Evolutionary conservation across 1,139 yeast genomes (phyloP).

Genomic region (Scheffersomyces stambukii): DNA sequence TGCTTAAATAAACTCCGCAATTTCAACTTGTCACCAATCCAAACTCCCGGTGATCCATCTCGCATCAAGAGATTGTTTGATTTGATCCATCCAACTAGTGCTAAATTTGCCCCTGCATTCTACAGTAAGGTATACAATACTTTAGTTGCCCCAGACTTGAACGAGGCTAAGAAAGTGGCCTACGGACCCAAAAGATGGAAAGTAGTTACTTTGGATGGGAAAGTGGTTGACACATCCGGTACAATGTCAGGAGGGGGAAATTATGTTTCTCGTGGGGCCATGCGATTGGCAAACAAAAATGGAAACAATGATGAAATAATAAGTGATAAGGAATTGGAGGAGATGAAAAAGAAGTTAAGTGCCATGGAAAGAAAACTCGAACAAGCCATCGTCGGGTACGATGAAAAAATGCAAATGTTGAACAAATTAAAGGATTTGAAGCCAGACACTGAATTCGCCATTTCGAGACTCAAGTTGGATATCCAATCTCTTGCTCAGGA

Average conservation of each 20-base stretch:
- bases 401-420: conserved; percentile 58
- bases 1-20: conserved; percentile 70
- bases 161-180: conserved; percentile 84
- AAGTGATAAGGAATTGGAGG: conserved; percentile 57
- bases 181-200: conserved; percentile 78
- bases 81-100: conserved; percentile 63
- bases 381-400: conserved; percentile 47
- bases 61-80: conserved; percentile 82
- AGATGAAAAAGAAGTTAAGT: conserved; percentile 50
- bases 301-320: conserved; percentile 18
- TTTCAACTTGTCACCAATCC: conserved; percentile 56
- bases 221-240: conserved; percentile 91
- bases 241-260: conserved; percentile 97
- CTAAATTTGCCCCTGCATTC: conserved; percentile 79
- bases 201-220: conserved; percentile 92
- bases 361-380: conserved; percentile 56
- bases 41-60: conserved; percentile 64
- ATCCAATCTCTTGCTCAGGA: conserved; percentile 54
- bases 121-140: conserved; percentile 85
- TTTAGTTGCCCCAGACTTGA: conserved; percentile 73
- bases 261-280: conserved; percentile 57
- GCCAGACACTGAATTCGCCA: conserved; percentile 66
- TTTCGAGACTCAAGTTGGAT: conserved; percentile 62
- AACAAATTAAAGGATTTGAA: conserved; percentile 55
- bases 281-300: conserved; percentile 44